phyloP scores from a whole-genome alignment of 177 flowering plant genomes.

The Vitis hybrid region DNA sequence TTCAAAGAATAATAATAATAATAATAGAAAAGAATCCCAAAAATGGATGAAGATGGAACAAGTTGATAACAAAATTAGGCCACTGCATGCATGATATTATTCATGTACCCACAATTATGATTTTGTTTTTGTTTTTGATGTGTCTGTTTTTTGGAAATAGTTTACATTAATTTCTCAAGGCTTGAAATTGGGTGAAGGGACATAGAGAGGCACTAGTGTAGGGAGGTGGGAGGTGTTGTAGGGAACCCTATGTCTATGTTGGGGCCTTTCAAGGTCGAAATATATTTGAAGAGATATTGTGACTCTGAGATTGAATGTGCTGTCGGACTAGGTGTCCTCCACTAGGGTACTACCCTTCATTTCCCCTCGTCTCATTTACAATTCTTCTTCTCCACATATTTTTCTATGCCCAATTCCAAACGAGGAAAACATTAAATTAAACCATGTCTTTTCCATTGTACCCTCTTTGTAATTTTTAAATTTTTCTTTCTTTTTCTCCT shows the following conservation, averaged over 20 bases:
- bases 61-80: neutral
- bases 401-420: neutral
- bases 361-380: neutral
- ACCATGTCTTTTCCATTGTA: too few relatives aligned
- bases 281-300: slow-evolving; percentile 7
- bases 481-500: too few relatives aligned
- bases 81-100: slow-evolving; percentile 3
- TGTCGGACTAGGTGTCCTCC: slow-evolving; percentile 13
- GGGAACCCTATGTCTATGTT: slow-evolving; percentile 14
- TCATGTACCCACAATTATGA: neutral
- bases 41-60: slow-evolving; percentile 3
- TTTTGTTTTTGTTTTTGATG: neutral
- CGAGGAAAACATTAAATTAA: neutral
- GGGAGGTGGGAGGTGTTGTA: slow-evolving; percentile 10
- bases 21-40: neutral
- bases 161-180: neutral
- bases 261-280: slow-evolving; percentile 1
- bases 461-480: too few relatives aligned
- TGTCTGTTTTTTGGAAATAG: neutral
- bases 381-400: neutral
- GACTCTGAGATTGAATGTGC: neutral
- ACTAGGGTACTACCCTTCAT: neutral
- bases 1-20: too few relatives aligned
- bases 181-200: slow-evolving; percentile 3
- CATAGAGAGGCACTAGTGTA: slow-evolving; percentile 14